These are phyloP conservation scores for Mucor irregularis DNA, from an alignment of 371 early-diverging fungal species.

Conservation along the genomic window DNA sequence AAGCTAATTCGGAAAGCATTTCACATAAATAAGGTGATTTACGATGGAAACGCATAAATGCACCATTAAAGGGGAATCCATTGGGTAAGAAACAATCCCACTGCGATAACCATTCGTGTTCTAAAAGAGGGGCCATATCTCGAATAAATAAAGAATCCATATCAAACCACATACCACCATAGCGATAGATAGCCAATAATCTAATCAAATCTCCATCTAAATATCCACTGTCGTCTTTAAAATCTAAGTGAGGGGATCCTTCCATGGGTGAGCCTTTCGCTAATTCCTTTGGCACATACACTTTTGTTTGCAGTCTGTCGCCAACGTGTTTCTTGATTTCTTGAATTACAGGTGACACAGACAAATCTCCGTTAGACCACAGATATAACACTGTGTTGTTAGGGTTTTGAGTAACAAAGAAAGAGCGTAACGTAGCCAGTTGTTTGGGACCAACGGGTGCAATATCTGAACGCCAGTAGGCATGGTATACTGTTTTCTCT, in stretches of 20 bases:
- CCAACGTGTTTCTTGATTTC: slow-evolving; percentile 39
- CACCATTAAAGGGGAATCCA: slow-evolving; percentile 55
- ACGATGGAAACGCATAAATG: slow-evolving; percentile 54
- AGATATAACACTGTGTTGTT: slow-evolving; percentile 40
- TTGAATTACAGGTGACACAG: slow-evolving; percentile 32
- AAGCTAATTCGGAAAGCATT: slow-evolving; percentile 50
- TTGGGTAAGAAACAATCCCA: slow-evolving; percentile 61
- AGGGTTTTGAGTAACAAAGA: slow-evolving; percentile 51
- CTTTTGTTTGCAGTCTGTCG: slow-evolving; percentile 32
- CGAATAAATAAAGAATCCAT: slow-evolving; percentile 56
- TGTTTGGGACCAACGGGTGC: slow-evolving; percentile 52
- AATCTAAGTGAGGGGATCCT: slow-evolving; percentile 39
- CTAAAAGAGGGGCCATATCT: slow-evolving; percentile 51
- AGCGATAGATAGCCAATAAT: slow-evolving; percentile 46
- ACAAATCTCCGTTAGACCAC: slow-evolving; percentile 56
- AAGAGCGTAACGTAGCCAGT: slow-evolving; percentile 43
- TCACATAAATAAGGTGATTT: slow-evolving; percentile 55
- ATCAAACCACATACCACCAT: slow-evolving; percentile 63
- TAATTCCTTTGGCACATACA: slow-evolving; percentile 39
- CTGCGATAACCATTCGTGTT: slow-evolving; percentile 55
- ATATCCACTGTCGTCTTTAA: slow-evolving; percentile 49
- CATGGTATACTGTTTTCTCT: slow-evolving; percentile 42
- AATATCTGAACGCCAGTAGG: slow-evolving; percentile 57
- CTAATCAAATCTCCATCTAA: slow-evolving; percentile 56
- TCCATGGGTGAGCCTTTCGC: slow-evolving; percentile 52